phyloP scores from a whole-genome alignment of 352 stramenopile species.

The Globisporangium spinosum region DNA sequence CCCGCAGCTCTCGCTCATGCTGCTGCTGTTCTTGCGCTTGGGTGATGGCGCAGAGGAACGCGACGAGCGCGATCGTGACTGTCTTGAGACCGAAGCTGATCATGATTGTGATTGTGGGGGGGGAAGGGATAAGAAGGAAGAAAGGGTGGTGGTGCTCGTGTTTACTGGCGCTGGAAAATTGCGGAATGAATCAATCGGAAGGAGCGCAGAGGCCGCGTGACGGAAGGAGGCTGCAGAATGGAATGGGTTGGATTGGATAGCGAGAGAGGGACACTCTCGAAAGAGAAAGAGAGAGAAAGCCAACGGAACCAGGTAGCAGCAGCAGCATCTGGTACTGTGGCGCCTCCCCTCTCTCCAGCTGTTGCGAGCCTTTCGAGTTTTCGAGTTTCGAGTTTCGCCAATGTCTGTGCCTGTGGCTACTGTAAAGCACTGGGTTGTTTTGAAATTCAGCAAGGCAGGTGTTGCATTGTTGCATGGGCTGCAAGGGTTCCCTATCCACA shows the following conservation, averaged over 20 bases:
- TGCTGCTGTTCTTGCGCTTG: conserved; percentile 7
- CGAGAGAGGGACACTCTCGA: not conserved
- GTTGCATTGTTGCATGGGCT: not conserved
- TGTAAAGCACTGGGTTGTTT: not conserved
- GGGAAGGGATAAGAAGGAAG: not conserved
- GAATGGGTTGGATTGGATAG: not conserved
- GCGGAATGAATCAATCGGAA: conserved; percentile 5
- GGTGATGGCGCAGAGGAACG: conserved; percentile 5
- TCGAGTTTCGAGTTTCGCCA: not conserved
- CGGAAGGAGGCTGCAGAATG: not conserved
- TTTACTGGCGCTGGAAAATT: conserved; percentile 11
- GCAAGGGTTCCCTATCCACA: conserved; percentile 6
- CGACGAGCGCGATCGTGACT: conserved; percentile 5
- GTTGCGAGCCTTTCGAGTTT: not conserved
- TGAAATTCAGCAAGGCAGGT: not conserved
- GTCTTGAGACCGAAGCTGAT: conserved; percentile 11
- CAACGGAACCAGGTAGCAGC: not conserved
- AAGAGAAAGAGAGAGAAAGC: too few relatives aligned
- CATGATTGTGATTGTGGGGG: not conserved
- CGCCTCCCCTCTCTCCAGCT: not conserved
- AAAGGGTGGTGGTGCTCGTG: not conserved
- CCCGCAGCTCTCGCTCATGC: not conserved
- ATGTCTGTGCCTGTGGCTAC: not conserved
- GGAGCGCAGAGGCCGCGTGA: not conserved
- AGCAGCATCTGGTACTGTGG: not conserved